These are phyloP conservation scores for Globisporangium megalacanthum DNA, from an alignment of 352 stramenopile species.

Conservation along the genomic window DNA sequence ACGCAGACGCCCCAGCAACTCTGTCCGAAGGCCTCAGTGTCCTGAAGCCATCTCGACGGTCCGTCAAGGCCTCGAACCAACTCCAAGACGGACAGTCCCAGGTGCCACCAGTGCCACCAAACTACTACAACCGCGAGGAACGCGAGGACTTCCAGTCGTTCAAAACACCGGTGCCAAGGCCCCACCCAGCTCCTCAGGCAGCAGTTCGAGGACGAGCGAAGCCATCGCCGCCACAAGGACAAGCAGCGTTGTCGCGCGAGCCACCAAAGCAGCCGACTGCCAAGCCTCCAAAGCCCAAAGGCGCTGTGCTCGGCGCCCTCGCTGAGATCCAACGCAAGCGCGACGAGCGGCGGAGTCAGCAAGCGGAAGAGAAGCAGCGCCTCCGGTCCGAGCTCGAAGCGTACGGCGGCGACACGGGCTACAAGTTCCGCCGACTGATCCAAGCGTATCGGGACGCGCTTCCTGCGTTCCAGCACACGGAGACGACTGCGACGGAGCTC, in stretches of 20 bases:
- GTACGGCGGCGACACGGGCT: slow-evolving; percentile 65
- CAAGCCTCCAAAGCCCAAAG: slow-evolving; percentile 24
- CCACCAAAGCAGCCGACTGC: background rate
- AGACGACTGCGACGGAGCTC: slow-evolving; percentile 1
- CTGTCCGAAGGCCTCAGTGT: background rate
- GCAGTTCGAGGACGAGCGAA: background rate
- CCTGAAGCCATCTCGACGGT: background rate
- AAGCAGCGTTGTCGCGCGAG: slow-evolving; percentile 16
- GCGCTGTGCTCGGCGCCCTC: slow-evolving; percentile 44
- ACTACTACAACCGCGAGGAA: slow-evolving; percentile 4
- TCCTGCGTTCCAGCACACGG: slow-evolving; percentile 15
- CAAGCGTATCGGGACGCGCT: slow-evolving; percentile 44
- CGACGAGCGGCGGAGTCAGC: slow-evolving; percentile 43
- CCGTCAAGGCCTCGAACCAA: background rate
- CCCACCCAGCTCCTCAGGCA: background rate
- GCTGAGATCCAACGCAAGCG: slow-evolving; percentile 72
- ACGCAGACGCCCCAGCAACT: background rate
- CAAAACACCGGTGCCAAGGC: slow-evolving; percentile 9
- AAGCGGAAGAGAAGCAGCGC: slow-evolving; percentile 63
- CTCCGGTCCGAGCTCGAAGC: slow-evolving; percentile 55
- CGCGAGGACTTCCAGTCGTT: slow-evolving; percentile 14
- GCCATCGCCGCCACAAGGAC: slow-evolving; percentile 5
- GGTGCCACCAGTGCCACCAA: background rate
- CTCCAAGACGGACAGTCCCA: background rate
- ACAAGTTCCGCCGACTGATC: slow-evolving; percentile 74